Evolutionary conservation across 2,329 filamentous ascomycete genomes (phyloP).

Genomic region (Neoarthrinium moseri): DNA sequence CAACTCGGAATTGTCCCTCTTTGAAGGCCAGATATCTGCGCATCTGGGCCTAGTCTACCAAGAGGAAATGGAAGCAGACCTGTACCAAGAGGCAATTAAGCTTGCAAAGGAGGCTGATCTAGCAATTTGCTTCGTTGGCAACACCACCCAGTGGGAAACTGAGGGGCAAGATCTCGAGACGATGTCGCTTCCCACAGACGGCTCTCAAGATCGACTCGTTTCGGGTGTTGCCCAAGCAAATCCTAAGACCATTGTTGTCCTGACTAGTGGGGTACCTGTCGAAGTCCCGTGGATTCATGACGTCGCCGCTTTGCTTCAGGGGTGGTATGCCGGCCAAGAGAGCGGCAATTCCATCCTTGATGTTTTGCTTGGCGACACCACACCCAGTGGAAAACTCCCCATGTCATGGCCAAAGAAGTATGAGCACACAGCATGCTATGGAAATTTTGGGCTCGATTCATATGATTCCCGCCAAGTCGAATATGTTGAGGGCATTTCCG

Average conservation of each 20-base stretch:
- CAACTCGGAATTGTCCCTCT: slow-evolving; percentile 1
- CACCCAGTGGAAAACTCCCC: slow-evolving; percentile 25
- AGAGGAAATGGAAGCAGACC: slow-evolving; percentile 2
- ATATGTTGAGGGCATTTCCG: slow-evolving; percentile 76
- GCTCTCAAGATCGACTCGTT: slow-evolving; percentile 12
- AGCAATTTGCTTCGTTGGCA: slow-evolving; percentile 5
- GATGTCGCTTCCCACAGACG: background rate
- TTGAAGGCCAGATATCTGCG: background rate
- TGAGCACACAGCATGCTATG: slow-evolving; percentile 34
- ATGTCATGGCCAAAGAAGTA: slow-evolving; percentile 22
- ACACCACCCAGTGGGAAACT: slow-evolving; percentile 5
- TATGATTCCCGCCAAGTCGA: slow-evolving; percentile 64
- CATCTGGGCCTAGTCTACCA: background rate
- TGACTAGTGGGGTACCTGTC: slow-evolving; percentile 48
- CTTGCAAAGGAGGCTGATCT: background rate
- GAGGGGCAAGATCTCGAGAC: slow-evolving; percentile 2
- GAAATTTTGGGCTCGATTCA: slow-evolving; percentile 60
- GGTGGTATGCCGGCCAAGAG: slow-evolving; percentile 80
- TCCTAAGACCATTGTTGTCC: slow-evolving; percentile 59
- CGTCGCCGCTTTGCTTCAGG: slow-evolving; percentile 74
- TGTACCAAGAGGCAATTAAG: background rate
- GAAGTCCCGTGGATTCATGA: slow-evolving; percentile 83
- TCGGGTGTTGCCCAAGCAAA: slow-evolving; percentile 14
- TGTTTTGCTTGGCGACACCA: slow-evolving; percentile 55
- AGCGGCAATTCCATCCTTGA: slow-evolving; percentile 74